phyloP scores from a whole-genome alignment of 148 eudicot species.

The Vaccinium vitisidaea region DNA sequence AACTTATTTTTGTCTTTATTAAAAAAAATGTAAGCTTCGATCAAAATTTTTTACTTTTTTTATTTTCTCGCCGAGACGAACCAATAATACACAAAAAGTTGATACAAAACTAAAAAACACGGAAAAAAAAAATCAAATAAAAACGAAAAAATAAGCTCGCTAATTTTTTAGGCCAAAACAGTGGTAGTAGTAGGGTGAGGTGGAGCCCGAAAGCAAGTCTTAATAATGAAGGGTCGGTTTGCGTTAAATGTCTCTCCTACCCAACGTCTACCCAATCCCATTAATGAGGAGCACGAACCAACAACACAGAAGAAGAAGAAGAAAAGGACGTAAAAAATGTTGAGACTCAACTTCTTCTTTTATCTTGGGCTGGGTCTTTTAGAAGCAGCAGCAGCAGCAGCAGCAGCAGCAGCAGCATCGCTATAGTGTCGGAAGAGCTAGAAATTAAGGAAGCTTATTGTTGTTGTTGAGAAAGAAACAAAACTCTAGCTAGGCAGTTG shows the following conservation, averaged over 20 bases:
- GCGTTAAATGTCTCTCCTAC: neutral
- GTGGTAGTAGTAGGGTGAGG: neutral
- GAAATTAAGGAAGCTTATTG: neutral
- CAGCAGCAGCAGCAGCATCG: neutral
- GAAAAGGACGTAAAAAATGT: neutral
- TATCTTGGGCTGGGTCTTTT: neutral
- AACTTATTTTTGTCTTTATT: no score
- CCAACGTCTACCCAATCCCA: slow-evolving; percentile 1
- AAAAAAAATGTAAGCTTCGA: no score
- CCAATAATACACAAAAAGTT: no score
- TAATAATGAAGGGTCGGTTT: neutral
- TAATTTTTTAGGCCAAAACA: no score
- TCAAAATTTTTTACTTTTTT: no score
- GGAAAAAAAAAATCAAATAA: no score
- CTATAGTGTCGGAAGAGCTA: neutral
- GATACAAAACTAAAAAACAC: no score
- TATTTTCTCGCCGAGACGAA: no score
- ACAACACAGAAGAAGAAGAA: neutral
- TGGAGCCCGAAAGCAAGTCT: neutral
- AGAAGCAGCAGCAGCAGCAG: neutral
- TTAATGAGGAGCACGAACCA: neutral
- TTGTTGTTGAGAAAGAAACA: neutral
- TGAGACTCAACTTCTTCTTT: neutral
- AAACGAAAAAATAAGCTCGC: no score
- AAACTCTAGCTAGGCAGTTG: neutral